phyloP scores from a whole-genome alignment of 768 basidiomycete genomes.

The Kwoniella sp. region DNA sequence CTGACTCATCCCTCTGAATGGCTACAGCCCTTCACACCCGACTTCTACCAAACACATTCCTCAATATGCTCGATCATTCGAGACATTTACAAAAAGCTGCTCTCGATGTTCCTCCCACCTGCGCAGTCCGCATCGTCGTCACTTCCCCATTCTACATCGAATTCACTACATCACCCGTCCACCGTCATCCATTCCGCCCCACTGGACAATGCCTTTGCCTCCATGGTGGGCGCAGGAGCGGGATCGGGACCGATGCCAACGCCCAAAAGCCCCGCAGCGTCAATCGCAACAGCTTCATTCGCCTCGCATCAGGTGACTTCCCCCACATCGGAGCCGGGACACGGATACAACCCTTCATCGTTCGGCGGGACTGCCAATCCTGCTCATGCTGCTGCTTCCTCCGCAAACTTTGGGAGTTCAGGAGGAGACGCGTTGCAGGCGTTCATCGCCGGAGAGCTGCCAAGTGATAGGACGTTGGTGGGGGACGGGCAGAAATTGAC shows the following conservation, averaged over 20 bases:
- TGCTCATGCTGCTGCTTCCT: constrained; percentile 5
- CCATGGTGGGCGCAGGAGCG: neutral
- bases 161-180: constrained; percentile 34
- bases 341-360: constrained; percentile 2
- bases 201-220: constrained; percentile 22
- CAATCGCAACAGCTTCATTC: constrained; percentile 21
- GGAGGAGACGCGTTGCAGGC: constrained; percentile 37
- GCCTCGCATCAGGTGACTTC: constrained; percentile 11
- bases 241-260: too few relatives aligned
- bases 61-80: constrained; percentile 47
- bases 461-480: constrained; percentile 34
- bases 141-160: neutral
- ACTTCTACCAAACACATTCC: constrained; percentile 43
- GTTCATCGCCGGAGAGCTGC: constrained; percentile 39
- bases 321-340: constrained; percentile 11
- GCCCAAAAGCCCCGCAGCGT: constrained; percentile 20
- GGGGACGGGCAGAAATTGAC: constrained; percentile 50
- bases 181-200: constrained; percentile 48
- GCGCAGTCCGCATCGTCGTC: constrained; percentile 9
- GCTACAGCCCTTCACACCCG: constrained; percentile 48
- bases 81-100: constrained; percentile 50
- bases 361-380: constrained; percentile 13
- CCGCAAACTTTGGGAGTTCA: neutral
- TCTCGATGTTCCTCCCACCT: constrained; percentile 43
- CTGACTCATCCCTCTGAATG: neutral